Evolutionary conservation across 2,329 filamentous ascomycete genomes (phyloP).

Genomic region (Zalaria sp.): DNA sequence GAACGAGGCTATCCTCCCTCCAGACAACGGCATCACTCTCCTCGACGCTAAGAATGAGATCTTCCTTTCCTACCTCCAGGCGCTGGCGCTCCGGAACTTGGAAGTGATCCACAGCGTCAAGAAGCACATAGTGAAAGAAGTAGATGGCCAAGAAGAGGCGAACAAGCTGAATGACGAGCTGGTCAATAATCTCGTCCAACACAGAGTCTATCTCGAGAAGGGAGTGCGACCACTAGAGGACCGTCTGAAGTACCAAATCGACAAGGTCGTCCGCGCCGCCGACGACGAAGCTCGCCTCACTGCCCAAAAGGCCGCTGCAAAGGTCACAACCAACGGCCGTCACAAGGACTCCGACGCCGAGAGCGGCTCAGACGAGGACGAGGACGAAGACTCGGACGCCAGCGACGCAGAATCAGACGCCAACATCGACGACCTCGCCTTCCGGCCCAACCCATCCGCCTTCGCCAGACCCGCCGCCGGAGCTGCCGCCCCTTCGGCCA

Average conservation of each 20-base stretch:
- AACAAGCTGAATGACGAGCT: constrained; percentile 49
- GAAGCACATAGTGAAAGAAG: constrained; percentile 24
- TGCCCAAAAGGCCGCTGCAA: constrained; percentile 20
- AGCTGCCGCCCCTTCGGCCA: constrained; percentile 12
- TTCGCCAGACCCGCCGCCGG: constrained; percentile 18
- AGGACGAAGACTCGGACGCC: constrained; percentile 19
- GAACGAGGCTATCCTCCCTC: constrained; percentile 50
- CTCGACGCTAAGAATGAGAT: constrained; percentile 94
- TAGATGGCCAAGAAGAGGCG: constrained; percentile 19
- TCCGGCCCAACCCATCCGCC: constrained; percentile 45
- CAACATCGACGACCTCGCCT: constrained; percentile 44
- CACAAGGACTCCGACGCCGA: constrained; percentile 14
- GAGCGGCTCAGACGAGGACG: constrained; percentile 12
- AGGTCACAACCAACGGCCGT: constrained; percentile 13
- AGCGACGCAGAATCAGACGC: constrained; percentile 24
- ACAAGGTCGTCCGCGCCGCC: constrained; percentile 80
- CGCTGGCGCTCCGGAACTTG: constrained; percentile 61
- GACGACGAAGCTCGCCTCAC: constrained; percentile 50
- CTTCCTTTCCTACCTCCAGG: constrained; percentile 90
- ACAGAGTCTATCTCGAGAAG: constrained; percentile 85
- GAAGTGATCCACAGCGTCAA: constrained; percentile 22
- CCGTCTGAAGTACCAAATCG: constrained; percentile 86
- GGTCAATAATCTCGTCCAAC: constrained; percentile 75
- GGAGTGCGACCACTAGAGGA: constrained; percentile 82
- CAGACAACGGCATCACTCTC: constrained; percentile 78